These are phyloP conservation scores for Centella asiatica DNA, from an alignment of 129 eudicot species.

Conservation along the genomic window DNA sequence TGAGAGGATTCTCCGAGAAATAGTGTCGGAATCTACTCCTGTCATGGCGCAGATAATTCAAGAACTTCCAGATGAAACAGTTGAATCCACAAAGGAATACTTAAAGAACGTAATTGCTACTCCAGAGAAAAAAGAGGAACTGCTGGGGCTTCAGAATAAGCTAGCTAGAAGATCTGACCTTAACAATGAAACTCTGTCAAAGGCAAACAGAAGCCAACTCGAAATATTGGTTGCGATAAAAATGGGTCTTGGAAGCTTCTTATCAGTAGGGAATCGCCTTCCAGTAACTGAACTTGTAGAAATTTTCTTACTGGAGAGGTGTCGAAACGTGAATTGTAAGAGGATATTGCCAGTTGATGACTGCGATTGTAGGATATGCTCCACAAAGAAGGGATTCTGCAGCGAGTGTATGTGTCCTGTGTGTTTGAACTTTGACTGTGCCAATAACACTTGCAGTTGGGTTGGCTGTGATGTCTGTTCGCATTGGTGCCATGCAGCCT, in stretches of 20 bases:
- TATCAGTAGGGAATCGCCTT: slow-evolving; percentile 30
- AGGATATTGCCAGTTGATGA: slow-evolving; percentile 71
- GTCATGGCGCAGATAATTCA: slow-evolving; percentile 67
- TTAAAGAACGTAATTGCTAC: slow-evolving; percentile 42
- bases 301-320: slow-evolving; percentile 60
- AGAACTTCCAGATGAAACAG: slow-evolving; percentile 60
- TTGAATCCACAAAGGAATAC: slow-evolving; percentile 64
- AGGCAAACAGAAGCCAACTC: slow-evolving; percentile 53
- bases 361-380: slow-evolving; percentile 93
- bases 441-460: slow-evolving; percentile 89
- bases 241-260: slow-evolving; percentile 55
- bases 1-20: slow-evolving; percentile 63
- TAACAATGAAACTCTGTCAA: slow-evolving; percentile 62
- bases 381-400: slow-evolving; percentile 75
- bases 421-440: slow-evolving; percentile 78
- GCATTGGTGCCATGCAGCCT: slow-evolving; percentile 88
- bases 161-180: slow-evolving; percentile 70
- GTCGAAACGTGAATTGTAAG: slow-evolving; percentile 69
- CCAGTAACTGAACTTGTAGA: slow-evolving; percentile 52
- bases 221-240: slow-evolving; percentile 58
- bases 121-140: slow-evolving; percentile 59
- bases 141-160: slow-evolving; percentile 49
- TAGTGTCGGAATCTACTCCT: slow-evolving; percentile 69
- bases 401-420: slow-evolving; percentile 93
- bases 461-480: slow-evolving; percentile 91